Percentiles rank a stretch among this genome's conserved stretches.
These are phyloP conservation scores for Ilyonectria mors-panacis DNA, from an alignment of 2,329 filamentous ascomycete species.

Conservation along the genomic window DNA sequence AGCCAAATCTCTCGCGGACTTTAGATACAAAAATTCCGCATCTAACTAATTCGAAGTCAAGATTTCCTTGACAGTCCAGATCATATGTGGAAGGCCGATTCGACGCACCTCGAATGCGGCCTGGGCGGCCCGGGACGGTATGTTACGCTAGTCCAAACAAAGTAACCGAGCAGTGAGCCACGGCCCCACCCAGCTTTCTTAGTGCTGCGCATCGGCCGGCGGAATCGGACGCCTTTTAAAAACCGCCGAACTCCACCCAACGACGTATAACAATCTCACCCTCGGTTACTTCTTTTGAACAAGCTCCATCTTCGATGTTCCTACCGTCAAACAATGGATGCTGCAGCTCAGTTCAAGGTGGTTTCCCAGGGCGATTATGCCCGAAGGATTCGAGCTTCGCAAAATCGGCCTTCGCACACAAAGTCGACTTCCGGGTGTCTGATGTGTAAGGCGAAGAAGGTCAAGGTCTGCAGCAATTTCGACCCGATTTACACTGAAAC, in stretches of 20 bases:
- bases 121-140: no score
- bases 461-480: slow-evolving; percentile 10
- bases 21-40: neutral
- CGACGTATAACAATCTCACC: neutral
- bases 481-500: neutral
- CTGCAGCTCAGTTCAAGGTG: slow-evolving; percentile 8
- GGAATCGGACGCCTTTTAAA: neutral
- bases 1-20: neutral
- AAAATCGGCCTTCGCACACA: neutral
- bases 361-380: slow-evolving; percentile 18
- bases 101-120: neutral
- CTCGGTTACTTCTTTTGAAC: slow-evolving; percentile 24
- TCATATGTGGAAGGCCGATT: neutral
- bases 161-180: slow-evolving; percentile 19
- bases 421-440: slow-evolving; percentile 20
- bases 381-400: neutral
- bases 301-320: neutral
- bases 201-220: neutral
- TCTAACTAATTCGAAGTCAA: no score
- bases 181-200: neutral
- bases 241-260: neutral
- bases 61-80: neutral
- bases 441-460: slow-evolving; percentile 27
- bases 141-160: slow-evolving; percentile 7
- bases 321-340: neutral